Evolutionary conservation across 352 stramenopile species (phyloP).

Genomic region (Phytophthora kernoviae): DNA sequence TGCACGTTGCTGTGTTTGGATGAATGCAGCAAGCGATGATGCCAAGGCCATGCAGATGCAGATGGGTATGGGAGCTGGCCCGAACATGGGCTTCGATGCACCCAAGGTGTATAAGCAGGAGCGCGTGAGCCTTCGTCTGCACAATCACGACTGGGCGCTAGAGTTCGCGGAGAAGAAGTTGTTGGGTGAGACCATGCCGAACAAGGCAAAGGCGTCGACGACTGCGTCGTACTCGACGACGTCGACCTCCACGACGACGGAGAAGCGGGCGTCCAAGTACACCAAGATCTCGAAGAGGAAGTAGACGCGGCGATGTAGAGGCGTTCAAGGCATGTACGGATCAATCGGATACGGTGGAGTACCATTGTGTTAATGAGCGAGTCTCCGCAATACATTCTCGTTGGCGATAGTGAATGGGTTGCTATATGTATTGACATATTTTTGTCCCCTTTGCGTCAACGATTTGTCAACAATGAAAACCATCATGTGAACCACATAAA

Average conservation of each 20-base stretch:
- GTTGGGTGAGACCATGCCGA: conserved; percentile 70
- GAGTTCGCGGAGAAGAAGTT: conserved; percentile 87
- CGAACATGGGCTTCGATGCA: conserved; percentile 90
- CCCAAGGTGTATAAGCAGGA: conserved; percentile 91
- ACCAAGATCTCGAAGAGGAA: conserved; percentile 78
- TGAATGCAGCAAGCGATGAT: conserved; percentile 81
- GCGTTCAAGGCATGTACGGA: conserved; percentile 1
- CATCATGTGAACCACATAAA: too few species aligned
- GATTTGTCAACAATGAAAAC: too few species aligned
- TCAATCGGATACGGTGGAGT: conserved; percentile 4
- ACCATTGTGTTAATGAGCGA: too few species aligned
- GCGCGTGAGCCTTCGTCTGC: conserved; percentile 80
- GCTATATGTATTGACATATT: too few species aligned
- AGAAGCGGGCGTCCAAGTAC: conserved; percentile 73
- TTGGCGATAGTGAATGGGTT: too few species aligned
- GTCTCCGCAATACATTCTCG: too few species aligned
- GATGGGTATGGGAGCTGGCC: conserved; percentile 89
- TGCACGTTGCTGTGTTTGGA: background rate
- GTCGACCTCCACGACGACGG: conserved; percentile 35
- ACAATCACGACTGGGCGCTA: conserved; percentile 83
- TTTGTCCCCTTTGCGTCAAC: too few species aligned
- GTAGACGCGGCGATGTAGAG: conserved; percentile 21
- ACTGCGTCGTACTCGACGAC: conserved; percentile 14
- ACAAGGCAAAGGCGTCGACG: conserved; percentile 37
- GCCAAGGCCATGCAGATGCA: conserved; percentile 92